A percentile compares a stretch with the other conserved stretches of the same genome.
Conservation (phyloP, 768 basidiomycete genomes). For the Rhodotorula toruloides region DNA sequence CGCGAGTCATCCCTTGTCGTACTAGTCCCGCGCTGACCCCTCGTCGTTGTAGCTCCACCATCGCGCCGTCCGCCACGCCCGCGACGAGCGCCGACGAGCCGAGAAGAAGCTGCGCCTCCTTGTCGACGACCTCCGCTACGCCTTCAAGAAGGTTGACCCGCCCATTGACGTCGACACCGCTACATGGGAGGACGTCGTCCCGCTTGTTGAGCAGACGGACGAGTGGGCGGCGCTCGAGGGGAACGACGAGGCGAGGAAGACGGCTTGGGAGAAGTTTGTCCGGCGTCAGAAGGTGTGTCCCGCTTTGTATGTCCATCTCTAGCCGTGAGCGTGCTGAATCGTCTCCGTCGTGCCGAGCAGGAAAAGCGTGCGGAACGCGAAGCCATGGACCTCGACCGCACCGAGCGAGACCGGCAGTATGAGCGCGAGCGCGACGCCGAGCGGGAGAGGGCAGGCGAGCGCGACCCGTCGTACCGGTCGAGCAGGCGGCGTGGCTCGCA, state of each 20-base stretch:
- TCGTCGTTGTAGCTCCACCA: conserved; percentile 66
- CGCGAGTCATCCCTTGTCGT: neutral
- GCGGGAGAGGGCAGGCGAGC: conserved; percentile 6
- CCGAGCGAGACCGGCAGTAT: conserved; percentile 18
- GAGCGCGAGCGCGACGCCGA: conserved; percentile 17
- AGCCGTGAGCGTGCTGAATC: conserved; percentile 48
- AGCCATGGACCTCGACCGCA: conserved; percentile 15
- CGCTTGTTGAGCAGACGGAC: conserved; percentile 70
- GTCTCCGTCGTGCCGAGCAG: conserved; percentile 55
- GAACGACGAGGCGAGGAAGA: conserved; percentile 67
- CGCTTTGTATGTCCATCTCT: neutral
- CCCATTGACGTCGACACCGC: conserved; percentile 64
- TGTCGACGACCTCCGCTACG: conserved; percentile 94
- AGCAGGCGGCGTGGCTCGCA: conserved; percentile 3
- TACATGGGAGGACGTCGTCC: conserved; percentile 55
- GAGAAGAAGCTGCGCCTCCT: conserved; percentile 80
- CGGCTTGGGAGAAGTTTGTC: conserved; percentile 80
- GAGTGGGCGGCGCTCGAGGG: conserved; percentile 85
- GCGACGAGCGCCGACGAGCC: conserved; percentile 70
- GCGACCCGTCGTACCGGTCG: conserved; percentile 21
- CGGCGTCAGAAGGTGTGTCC: conserved; percentile 77
- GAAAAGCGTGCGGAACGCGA: conserved; percentile 37
- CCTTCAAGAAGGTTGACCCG: conserved; percentile 80
- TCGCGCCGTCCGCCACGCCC: conserved; percentile 65
- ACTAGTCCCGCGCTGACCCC: neutral